phyloP scores from a whole-genome alignment of 2,329 filamentous ascomycete species.

The Colletotrichum simmondsii region DNA sequence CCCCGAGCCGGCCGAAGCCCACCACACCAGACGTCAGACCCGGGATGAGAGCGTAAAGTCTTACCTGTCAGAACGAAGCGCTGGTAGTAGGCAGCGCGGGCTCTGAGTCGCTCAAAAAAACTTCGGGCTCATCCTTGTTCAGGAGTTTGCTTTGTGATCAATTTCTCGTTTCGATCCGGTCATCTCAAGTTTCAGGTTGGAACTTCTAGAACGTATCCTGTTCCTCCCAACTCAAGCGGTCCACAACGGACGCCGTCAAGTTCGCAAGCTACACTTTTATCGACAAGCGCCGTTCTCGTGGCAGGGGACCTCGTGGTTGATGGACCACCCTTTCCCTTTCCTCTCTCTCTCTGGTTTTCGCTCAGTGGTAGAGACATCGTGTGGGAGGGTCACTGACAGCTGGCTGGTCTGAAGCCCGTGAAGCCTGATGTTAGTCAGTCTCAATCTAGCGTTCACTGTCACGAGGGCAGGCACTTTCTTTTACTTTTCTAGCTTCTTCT shows the following conservation, averaged over 20 bases:
- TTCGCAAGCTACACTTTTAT: slow-evolving; percentile 32
- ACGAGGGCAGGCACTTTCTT: background rate
- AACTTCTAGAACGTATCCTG: slow-evolving; percentile 29
- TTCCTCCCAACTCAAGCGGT: slow-evolving; percentile 27
- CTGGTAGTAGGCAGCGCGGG: background rate
- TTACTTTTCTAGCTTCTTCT: background rate
- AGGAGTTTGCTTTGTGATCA: background rate
- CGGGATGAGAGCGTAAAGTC: background rate
- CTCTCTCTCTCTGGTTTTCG: background rate
- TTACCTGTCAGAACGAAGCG: background rate
- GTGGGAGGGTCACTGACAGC: slow-evolving; percentile 8
- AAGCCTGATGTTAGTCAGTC: background rate
- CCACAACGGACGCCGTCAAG: slow-evolving; percentile 23
- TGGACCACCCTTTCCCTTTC: background rate
- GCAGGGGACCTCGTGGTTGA: slow-evolving; percentile 1
- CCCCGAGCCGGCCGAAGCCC: background rate
- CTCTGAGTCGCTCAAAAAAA: background rate
- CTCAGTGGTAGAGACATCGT: background rate
- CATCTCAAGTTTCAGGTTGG: slow-evolving; percentile 32
- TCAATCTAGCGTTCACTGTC: background rate
- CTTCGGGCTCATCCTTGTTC: slow-evolving; percentile 13
- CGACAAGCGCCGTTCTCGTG: slow-evolving; percentile 16
- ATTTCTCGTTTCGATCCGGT: slow-evolving; percentile 20
- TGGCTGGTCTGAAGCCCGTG: background rate
- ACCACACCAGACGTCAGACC: slow-evolving; percentile 24